A percentile compares a stretch with the other conserved stretches of the same genome.
These are phyloP conservation scores for Picea engelmannii DNA, from an alignment of 83 land plant species.

Conservation along the genomic window DNA sequence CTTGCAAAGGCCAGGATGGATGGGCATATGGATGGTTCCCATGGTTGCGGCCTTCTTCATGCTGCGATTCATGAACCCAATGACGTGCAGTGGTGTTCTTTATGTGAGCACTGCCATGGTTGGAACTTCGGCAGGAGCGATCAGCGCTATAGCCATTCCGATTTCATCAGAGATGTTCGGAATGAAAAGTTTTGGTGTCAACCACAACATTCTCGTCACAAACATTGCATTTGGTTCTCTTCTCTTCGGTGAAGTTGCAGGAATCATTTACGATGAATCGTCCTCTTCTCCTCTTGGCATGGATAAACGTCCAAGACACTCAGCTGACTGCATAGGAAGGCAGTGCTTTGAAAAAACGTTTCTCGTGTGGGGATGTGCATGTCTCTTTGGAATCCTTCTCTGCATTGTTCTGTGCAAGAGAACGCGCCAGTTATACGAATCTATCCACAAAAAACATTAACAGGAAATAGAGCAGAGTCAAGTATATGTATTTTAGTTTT, in stretches of 20 bases:
- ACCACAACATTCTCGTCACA: too few species aligned
- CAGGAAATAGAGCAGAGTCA: too few species aligned
- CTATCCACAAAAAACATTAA: neutral
- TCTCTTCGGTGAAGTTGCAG: constrained; percentile 40
- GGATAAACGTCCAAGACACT: too few species aligned
- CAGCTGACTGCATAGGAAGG: constrained; percentile 33
- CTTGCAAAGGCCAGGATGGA: neutral
- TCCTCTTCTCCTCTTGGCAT: neutral
- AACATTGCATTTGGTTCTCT: too few species aligned
- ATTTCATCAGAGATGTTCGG: constrained; percentile 52
- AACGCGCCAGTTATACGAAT: neutral
- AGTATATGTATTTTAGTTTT: too few species aligned
- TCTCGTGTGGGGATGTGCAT: neutral
- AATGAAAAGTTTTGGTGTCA: too few species aligned
- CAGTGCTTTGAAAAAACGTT: constrained; percentile 45
- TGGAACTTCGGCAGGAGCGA: constrained; percentile 53
- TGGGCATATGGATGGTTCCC: constrained; percentile 12
- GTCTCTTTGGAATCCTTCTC: too few species aligned
- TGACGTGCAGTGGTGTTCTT: constrained; percentile 8
- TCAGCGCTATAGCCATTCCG: constrained; percentile 51
- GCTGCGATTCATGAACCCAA: constrained; percentile 19
- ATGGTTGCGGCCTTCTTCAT: constrained; percentile 47
- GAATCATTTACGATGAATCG: constrained; percentile 2
- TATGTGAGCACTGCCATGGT: constrained; percentile 33
- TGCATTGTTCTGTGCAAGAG: too few species aligned